A percentile compares a stretch with the other conserved stretches of the same genome.
Conservation (phyloP, 805 yeast species). For the Jamesozyma rosinii region DNA sequence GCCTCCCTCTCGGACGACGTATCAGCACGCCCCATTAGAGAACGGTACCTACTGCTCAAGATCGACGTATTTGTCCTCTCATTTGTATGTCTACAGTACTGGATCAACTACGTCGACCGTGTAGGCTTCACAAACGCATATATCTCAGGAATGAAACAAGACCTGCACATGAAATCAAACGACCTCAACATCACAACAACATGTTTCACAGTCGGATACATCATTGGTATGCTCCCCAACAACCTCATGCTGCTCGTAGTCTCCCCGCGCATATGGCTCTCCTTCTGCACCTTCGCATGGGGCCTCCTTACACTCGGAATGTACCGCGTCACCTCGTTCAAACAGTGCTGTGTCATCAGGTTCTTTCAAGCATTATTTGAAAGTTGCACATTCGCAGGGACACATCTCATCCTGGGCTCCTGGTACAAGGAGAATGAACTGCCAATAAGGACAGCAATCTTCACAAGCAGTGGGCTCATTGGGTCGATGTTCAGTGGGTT, state of each 20-base stretch:
- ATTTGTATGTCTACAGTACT: slow-evolving; percentile 29
- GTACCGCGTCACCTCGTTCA: slow-evolving; percentile 38
- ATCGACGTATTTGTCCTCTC: slow-evolving; percentile 29
- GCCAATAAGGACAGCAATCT: slow-evolving; percentile 44
- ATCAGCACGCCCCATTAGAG: slow-evolving; percentile 4
- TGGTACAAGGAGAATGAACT: slow-evolving; percentile 45
- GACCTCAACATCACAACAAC: slow-evolving; percentile 46
- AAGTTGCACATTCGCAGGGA: slow-evolving; percentile 46
- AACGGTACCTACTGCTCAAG: slow-evolving; percentile 19
- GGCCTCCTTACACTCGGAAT: slow-evolving; percentile 45
- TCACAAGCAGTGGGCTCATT: slow-evolving; percentile 45
- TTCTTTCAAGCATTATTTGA: slow-evolving; percentile 57
- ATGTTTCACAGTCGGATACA: slow-evolving; percentile 51
- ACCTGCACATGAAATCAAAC: slow-evolving; percentile 38
- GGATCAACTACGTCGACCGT: slow-evolving; percentile 50
- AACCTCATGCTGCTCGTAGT: slow-evolving; percentile 43
- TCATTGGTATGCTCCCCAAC: slow-evolving; percentile 53
- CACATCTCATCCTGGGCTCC: slow-evolving; percentile 45
- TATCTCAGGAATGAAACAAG: slow-evolving; percentile 61
- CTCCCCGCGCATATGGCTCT: slow-evolving; percentile 49
- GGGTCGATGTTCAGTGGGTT: slow-evolving; percentile 49
- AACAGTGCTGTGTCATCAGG: slow-evolving; percentile 47
- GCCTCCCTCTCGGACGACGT: background rate
- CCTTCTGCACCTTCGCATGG: slow-evolving; percentile 49
- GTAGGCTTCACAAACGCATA: slow-evolving; percentile 50